Base-by-base conservation (phyloP, 306 rosid species). In the Psophocarpus tetragonolobus region DNA sequence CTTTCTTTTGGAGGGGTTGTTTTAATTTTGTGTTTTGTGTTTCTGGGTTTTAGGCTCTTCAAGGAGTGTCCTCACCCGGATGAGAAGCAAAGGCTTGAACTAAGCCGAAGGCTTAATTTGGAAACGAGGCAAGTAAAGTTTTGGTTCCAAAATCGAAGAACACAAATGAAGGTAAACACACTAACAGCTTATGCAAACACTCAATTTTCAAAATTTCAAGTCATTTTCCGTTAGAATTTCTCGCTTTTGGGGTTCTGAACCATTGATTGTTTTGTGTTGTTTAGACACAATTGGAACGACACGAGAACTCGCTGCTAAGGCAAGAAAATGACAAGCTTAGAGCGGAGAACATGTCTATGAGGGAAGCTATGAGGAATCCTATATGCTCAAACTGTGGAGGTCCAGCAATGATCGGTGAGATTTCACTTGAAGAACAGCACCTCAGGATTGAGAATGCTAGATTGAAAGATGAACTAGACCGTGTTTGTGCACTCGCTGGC, bases 11-110 rank as follows among this genome's bases (percentile, higher is more conserved):
- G 15, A 30, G 67, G 32, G 38, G 17, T 73, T 51, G 18, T 48
- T 24, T 29, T 54, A 10, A 58, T 8, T 6, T 45, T 54, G 10
- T 71, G 14, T 1, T 42, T 53, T 78, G 24, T 24, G 4, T 12
- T 68, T 73, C 4, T 24, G 35, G 57, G 35, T 50, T 78, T 35
- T 56, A 93, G 98, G 77, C 71, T 91, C 58, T 93, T 91, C 79
- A 93, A 91, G 83, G 97, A 93, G 86, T 89, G 91, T 73, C 98
- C 97, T 84, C 98, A 93, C 75, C 97, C 98, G 2, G 98, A 93
- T 76, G 98, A 93, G 88, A 93, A 93, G 76, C 98, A 93, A 78
- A 85, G 98, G 42, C 69, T 88, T 81, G 95, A 91, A 80, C 95
- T 93, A 2, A 89, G 98, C 75, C 80, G 72, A 77, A 80, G 97